These are phyloP conservation scores for Salix udensis DNA, from an alignment of 345 rosid species.

Conservation along the genomic window DNA sequence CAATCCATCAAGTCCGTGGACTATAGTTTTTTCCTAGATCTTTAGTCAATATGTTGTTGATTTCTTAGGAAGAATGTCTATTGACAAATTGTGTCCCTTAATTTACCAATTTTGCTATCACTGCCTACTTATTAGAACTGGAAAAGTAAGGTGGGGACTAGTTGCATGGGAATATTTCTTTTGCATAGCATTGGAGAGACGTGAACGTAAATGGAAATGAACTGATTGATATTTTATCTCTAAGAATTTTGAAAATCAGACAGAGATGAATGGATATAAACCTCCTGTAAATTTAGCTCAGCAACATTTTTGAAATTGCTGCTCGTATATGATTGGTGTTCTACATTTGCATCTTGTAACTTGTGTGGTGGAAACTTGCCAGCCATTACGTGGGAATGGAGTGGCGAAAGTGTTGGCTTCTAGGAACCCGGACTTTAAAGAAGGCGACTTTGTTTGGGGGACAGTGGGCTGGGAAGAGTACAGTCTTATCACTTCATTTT, in stretches of 20 bases:
- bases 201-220: neutral
- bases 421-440: slow-evolving; percentile 36
- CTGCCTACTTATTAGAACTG: neutral
- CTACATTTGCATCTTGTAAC: neutral
- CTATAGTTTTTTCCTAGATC: too few species aligned
- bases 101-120: neutral
- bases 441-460: slow-evolving; percentile 57
- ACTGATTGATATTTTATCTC: neutral
- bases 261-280: neutral
- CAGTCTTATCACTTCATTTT: slow-evolving; percentile 30
- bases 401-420: slow-evolving; percentile 59
- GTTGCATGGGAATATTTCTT: neutral
- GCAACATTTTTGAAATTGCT: neutral
- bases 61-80: neutral
- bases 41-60: neutral
- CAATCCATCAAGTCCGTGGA: neutral
- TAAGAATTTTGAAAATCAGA: neutral
- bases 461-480: slow-evolving; percentile 64
- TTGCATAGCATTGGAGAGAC: too few species aligned
- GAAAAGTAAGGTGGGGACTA: neutral
- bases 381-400: slow-evolving; percentile 53
- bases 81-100: neutral
- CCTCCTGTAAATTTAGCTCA: neutral
- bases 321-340: neutral
- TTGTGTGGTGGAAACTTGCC: neutral